Evolutionary conservation across 345 rosid genomes (phyloP).

Genomic region (Reutealis trisperma): DNA sequence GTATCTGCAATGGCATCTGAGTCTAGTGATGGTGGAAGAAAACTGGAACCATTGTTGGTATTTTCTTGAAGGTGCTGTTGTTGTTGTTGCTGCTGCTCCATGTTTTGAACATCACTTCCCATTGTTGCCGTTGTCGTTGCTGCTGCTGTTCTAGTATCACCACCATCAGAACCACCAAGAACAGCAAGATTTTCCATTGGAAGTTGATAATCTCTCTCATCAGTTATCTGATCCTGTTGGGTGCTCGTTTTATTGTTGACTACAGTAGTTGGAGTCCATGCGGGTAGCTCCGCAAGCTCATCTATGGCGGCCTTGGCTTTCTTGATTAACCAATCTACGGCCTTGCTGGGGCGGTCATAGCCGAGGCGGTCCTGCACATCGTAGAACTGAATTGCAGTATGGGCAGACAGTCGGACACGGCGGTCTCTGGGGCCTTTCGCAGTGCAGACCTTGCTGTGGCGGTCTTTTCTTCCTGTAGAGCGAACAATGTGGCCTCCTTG

Average conservation of each 20-base stretch:
- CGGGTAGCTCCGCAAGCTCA: constrained; percentile 79
- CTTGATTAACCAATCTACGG: constrained; percentile 88
- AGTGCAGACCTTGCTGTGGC: constrained; percentile 93
- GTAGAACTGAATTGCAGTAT: constrained; percentile 94
- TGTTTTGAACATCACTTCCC: constrained; percentile 3
- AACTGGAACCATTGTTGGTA: constrained; percentile 37
- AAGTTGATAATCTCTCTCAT: constrained; percentile 28
- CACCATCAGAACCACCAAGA: neutral
- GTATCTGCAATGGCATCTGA: constrained; percentile 89
- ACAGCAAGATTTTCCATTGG: constrained; percentile 28
- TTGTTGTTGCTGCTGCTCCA: constrained; percentile 3
- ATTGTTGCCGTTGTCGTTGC: constrained; percentile 7
- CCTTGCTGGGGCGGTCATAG: constrained; percentile 93
- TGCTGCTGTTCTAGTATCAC: constrained; percentile 2
- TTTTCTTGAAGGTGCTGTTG: constrained; percentile 34
- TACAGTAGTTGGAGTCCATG: constrained; percentile 58
- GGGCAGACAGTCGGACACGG: constrained; percentile 90
- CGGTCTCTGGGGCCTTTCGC: constrained; percentile 96
- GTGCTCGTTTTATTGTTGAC: constrained; percentile 15
- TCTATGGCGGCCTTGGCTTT: constrained; percentile 87
- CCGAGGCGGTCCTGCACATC: constrained; percentile 96
- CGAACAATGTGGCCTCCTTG: constrained; percentile 97
- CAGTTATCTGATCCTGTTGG: constrained; percentile 2
- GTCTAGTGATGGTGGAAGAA: constrained; percentile 65
- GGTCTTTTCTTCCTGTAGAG: constrained; percentile 80